Conservation (phyloP, 2,329 filamentous ascomycete species). For the Pezizomycotina sp. region DNA sequence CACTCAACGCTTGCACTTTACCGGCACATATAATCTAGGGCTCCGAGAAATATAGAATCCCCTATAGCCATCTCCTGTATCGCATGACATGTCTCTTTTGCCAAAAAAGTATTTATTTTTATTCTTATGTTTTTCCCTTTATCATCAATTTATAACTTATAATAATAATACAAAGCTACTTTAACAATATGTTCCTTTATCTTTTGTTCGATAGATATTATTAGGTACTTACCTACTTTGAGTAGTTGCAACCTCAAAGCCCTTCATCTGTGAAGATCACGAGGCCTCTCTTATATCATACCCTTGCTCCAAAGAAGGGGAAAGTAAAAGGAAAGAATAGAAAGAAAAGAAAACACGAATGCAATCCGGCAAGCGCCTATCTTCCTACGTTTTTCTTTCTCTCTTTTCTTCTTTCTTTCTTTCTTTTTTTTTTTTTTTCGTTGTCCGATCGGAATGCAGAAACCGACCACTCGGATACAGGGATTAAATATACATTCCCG, state of each 20-base stretch:
- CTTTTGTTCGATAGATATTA: background rate
- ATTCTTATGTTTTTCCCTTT: too few relatives aligned
- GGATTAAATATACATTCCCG: background rate
- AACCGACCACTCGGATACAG: background rate
- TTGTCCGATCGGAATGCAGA: background rate
- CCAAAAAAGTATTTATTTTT: too few relatives aligned
- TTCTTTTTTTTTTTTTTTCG: background rate
- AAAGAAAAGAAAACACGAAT: background rate
- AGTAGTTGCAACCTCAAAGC: too few relatives aligned
- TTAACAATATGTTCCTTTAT: background rate
- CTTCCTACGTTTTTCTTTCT: background rate
- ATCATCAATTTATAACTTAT: too few relatives aligned
- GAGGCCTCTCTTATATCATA: background rate
- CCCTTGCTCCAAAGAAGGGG: background rate
- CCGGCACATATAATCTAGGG: too few relatives aligned
- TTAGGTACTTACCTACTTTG: background rate
- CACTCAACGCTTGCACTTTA: too few relatives aligned
- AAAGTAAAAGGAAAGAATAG: too few relatives aligned
- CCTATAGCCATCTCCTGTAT: too few relatives aligned
- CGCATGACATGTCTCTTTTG: too few relatives aligned
- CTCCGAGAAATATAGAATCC: too few relatives aligned
- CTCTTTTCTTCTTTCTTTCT: background rate
- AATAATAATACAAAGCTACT: too few relatives aligned
- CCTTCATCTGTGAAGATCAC: background rate
- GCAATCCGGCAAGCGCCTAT: background rate